Evolutionary conservation across 768 basidiomycete genomes (phyloP), one percentile per base, ranked within the genome.

Genomic region (Leccinum barrowsii): DNA sequence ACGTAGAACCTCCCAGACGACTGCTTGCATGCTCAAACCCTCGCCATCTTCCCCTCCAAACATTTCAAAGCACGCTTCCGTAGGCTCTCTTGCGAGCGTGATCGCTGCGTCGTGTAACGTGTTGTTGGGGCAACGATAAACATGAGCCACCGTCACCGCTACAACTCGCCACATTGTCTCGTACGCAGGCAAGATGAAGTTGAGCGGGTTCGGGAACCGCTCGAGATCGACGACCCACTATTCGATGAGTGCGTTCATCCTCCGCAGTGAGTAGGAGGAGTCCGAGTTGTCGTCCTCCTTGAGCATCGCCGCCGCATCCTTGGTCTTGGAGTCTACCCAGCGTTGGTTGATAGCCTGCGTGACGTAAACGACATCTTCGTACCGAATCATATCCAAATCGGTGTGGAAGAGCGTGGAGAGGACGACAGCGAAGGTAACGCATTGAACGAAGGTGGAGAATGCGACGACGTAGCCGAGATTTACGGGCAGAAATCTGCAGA

Each of bases 131-230:
- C 63, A 55, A 24, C 71, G 63, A 55, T 73, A 65, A 54, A 59
- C 22, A 17, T 64, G 51, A 1, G 73, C 74, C 57, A 78, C 68
- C 0, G 80, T 78, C 1, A 82, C 66, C 0, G 84, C 84, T 24
- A 85, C 79, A 24, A 87, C 79, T 0, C 85, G 76, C 85, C 86
- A 87, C 58, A 85, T 71, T 0, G 85, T 85, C 61, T 87, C 86
- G 70, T 80, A 87, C 0, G 84, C 72, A 0, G 86, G 86, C 10
- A 87, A 76, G 48, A 87, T 76, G 42, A 80, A 78, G 50, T 87
- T 75, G 0, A 86, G 61, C 0, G 85, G 84, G 2, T 65, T 65
- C 7, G 63, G 58, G n/a, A 63, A 59, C 7, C 37, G 58, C 0
- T 74, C 71, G 2, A 17, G 56, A 1, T 66, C 60, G 32, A 73